phyloP scores from a whole-genome alignment of 2,329 filamentous ascomycete genomes.

The Curvularia sp. region DNA sequence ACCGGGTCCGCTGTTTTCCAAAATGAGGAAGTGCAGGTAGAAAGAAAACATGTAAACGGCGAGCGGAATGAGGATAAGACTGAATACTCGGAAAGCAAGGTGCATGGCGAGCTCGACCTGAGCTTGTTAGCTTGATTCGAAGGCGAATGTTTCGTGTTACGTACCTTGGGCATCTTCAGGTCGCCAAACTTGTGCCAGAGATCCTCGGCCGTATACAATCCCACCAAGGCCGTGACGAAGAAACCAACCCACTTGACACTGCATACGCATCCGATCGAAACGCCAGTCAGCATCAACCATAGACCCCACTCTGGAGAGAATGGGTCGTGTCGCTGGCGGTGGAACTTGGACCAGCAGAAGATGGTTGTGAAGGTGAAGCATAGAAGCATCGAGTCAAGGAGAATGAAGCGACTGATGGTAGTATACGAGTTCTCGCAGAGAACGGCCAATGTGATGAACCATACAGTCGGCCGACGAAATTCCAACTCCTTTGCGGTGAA shows the following conservation, averaged over 20 bases:
- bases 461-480: constrained; percentile 84
- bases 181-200: constrained; percentile 98
- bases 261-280: constrained; percentile 97
- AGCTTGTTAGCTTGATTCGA: constrained; percentile 30
- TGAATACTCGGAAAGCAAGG: constrained; percentile 78
- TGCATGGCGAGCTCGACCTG: constrained; percentile 76
- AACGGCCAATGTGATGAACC: constrained; percentile 96
- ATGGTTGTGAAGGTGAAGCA: constrained; percentile 99
- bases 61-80: constrained; percentile 86
- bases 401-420: constrained; percentile 97
- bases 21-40: constrained; percentile 89
- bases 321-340: constrained; percentile 82
- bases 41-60: constrained; percentile 96
- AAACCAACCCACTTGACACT: constrained; percentile 98
- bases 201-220: constrained; percentile 94
- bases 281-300: constrained; percentile 90
- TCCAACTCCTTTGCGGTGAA: constrained; percentile 92
- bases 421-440: constrained; percentile 99
- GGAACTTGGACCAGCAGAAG: constrained; percentile 97
- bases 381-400: constrained; percentile 97
- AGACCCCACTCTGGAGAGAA: constrained; percentile 93
- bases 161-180: constrained; percentile 83
- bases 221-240: constrained; percentile 93
- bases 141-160: background rate
- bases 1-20: constrained; percentile 91